Evolutionary conservation across 1,284 basidiomycete species (phyloP).

Genomic region (Rhodotorula sp.): DNA sequence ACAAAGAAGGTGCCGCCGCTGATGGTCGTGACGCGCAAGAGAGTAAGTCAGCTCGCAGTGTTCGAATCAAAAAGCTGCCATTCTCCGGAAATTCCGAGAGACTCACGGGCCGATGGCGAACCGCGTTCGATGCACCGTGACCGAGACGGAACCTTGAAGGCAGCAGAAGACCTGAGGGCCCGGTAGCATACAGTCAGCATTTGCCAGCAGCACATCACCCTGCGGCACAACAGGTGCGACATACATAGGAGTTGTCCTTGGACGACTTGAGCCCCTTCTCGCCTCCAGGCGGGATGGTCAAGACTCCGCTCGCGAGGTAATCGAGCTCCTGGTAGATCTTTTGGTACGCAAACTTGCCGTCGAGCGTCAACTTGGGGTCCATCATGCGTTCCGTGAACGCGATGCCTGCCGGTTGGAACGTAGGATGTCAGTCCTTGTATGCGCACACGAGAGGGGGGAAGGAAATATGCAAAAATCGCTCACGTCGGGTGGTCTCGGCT

Average conservation of each 20-base stretch:
- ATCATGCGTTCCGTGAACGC: slow-evolving; percentile 60
- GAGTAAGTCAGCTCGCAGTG: not conserved
- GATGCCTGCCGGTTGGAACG: slow-evolving; percentile 57
- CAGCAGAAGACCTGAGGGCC: slow-evolving; percentile 76
- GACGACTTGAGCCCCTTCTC: slow-evolving; percentile 83
- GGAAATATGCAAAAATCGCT: slow-evolving; percentile 45
- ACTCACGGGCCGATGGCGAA: slow-evolving; percentile 77
- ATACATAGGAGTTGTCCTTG: slow-evolving; percentile 92
- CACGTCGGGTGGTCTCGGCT: slow-evolving; percentile 67
- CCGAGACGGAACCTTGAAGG: slow-evolving; percentile 79
- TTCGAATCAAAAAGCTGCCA: not conserved
- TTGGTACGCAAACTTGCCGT: slow-evolving; percentile 74
- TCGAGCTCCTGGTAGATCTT: slow-evolving; percentile 93
- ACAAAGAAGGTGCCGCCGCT: slow-evolving; percentile 29
- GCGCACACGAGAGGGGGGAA: not conserved
- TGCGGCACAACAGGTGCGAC: slow-evolving; percentile 47
- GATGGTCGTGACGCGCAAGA: not conserved
- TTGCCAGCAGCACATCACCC: not conserved
- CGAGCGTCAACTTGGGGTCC: slow-evolving; percentile 47
- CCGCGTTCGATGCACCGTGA: slow-evolving; percentile 73
- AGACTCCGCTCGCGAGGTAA: slow-evolving; percentile 84
- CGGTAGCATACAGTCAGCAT: not conserved
- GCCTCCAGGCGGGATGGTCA: slow-evolving; percentile 72
- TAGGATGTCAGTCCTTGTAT: not conserved
- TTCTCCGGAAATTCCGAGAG: slow-evolving; percentile 42